A percentile compares a stretch with the other conserved stretches of the same genome.
Evolutionary conservation across 2,329 filamentous ascomycete genomes (phyloP).

Genomic region (Aureobasidium pullulans): DNA sequence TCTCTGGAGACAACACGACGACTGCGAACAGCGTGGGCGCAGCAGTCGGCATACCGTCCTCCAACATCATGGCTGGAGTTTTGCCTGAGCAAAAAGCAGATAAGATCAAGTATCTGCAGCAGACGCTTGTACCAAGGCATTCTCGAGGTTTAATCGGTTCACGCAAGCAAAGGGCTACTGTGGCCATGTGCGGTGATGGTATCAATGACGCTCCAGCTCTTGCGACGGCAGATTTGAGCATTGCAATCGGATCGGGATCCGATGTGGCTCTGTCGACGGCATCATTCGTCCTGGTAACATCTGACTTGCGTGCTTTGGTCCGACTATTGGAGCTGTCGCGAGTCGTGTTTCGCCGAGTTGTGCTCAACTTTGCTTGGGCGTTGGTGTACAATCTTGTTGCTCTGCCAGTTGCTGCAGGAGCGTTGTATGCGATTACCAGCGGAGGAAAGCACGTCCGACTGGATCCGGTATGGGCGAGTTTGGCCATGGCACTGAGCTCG

Average conservation of each 20-base stretch:
- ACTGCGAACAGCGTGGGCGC: conserved; percentile 73
- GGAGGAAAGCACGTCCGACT: conserved; percentile 51
- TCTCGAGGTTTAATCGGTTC: background rate
- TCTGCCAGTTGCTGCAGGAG: conserved; percentile 74
- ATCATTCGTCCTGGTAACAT: conserved; percentile 71
- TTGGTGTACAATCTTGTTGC: conserved; percentile 71
- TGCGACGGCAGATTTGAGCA: conserved; percentile 72
- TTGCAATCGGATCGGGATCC: conserved; percentile 71
- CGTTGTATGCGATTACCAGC: conserved; percentile 56
- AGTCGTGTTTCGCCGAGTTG: conserved; percentile 68
- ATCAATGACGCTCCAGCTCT: conserved; percentile 82
- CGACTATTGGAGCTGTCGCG: conserved; percentile 65
- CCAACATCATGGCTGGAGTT: conserved; percentile 79
- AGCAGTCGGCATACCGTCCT: conserved; percentile 63
- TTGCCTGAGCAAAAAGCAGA: conserved; percentile 76
- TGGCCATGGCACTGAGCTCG: conserved; percentile 90
- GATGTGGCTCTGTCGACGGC: conserved; percentile 78
- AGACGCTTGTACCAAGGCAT: conserved; percentile 15
- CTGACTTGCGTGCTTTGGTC: conserved; percentile 61
- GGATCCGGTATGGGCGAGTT: conserved; percentile 76
- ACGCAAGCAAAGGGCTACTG: conserved; percentile 41
- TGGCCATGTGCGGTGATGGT: conserved; percentile 81
- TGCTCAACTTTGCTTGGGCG: conserved; percentile 82
- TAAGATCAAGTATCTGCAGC: conserved; percentile 50
- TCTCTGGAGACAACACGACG: conserved; percentile 82